Percentiles rank a stretch among this genome's conserved stretches.
These are phyloP conservation scores for Tylopilus subfusipes DNA, from an alignment of 768 basidiomycete species.

Conservation along the genomic window DNA sequence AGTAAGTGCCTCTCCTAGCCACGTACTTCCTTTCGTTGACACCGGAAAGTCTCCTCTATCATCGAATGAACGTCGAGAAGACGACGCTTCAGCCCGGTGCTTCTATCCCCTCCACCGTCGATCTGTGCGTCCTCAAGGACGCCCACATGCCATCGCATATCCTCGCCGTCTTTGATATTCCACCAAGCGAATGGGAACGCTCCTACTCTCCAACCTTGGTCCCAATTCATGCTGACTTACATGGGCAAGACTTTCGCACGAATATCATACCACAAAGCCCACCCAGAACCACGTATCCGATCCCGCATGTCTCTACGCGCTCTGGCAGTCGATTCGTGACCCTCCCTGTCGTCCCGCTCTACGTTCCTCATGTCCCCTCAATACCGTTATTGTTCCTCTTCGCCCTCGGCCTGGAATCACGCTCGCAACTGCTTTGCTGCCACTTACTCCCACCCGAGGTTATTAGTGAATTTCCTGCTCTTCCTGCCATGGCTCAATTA, in stretches of 20 bases:
- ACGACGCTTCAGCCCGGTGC: constrained; percentile 20
- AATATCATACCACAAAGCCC: constrained; percentile 34
- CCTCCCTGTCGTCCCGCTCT: constrained; percentile 47
- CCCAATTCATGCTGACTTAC: constrained; percentile 51
- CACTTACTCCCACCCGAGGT: constrained; percentile 50
- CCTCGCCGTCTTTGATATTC: constrained; percentile 43
- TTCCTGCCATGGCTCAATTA: constrained; percentile 51
- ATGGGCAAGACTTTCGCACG: constrained; percentile 37
- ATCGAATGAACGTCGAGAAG: constrained; percentile 34
- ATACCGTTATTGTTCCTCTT: constrained; percentile 58
- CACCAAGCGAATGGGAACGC: constrained; percentile 27
- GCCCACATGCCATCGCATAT: constrained; percentile 55
- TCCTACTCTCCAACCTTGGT: constrained; percentile 42
- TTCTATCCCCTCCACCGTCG: constrained; percentile 41
- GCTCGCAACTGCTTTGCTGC: constrained; percentile 44
- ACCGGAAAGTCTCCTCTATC: constrained; percentile 27
- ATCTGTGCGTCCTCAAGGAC: constrained; percentile 45
- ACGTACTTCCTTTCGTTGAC: constrained; percentile 5
- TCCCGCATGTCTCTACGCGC: constrained; percentile 23
- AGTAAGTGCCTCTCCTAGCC: constrained; percentile 15
- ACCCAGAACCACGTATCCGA: constrained; percentile 34
- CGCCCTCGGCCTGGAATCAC: constrained; percentile 49
- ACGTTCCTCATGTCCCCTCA: constrained; percentile 52
- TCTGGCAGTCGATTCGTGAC: constrained; percentile 36
- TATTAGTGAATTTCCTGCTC: constrained; percentile 59